These are phyloP conservation scores for Kluyveromyces lactis DNA, from an alignment of 805 yeast genomes.

Conservation along the genomic window DNA sequence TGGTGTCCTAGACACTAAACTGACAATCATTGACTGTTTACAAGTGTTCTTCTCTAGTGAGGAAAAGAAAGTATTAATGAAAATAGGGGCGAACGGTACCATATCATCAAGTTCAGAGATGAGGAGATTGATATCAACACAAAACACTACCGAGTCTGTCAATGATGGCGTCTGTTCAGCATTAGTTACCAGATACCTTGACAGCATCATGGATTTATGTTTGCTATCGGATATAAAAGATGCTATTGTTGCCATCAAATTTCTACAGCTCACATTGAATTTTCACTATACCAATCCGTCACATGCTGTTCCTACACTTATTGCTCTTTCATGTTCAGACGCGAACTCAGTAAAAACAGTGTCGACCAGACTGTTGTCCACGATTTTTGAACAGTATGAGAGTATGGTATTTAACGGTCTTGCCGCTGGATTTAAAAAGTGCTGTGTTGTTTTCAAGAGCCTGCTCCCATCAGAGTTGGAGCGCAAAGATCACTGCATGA, in stretches of 20 bases:
- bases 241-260: conserved; percentile 45
- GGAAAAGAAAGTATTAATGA: conserved; percentile 37
- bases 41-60: conserved; percentile 50
- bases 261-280: conserved; percentile 46
- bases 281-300: conserved; percentile 74
- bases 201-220: conserved; percentile 41
- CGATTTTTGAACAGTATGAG: conserved; percentile 58
- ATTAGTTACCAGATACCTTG: conserved; percentile 54
- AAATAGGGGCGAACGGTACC: conserved; percentile 34
- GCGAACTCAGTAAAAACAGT: conserved; percentile 34
- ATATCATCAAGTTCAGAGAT: conserved; percentile 28
- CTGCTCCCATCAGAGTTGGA: neutral
- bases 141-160: conserved; percentile 34
- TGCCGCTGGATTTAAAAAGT: conserved; percentile 50
- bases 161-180: conserved; percentile 68
- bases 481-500: conserved; percentile 10
- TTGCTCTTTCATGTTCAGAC: conserved; percentile 58
- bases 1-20: conserved; percentile 35
- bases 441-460: neutral
- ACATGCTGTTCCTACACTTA: conserved; percentile 54
- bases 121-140: conserved; percentile 40
- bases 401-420: conserved; percentile 61
- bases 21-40: conserved; percentile 49
- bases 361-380: conserved; percentile 46
- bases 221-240: conserved; percentile 36